These are phyloP conservation scores for Cryptosporidium meleagridis DNA, from an alignment of 169 alveolate species.

Conservation along the genomic window DNA sequence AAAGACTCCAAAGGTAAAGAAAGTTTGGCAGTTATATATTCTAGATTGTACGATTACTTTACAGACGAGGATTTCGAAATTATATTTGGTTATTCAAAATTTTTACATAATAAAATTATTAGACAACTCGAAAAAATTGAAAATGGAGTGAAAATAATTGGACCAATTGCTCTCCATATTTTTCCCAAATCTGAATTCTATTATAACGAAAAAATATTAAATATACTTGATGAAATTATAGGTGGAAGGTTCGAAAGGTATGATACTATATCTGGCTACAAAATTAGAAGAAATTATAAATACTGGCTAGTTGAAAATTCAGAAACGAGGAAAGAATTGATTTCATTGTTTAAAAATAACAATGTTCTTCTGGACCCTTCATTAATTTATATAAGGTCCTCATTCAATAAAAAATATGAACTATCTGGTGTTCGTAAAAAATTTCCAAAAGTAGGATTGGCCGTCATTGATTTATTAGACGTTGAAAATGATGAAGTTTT, in stretches of 20 bases:
- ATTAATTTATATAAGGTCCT: constrained; percentile 47
- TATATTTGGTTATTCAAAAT: constrained; percentile 55
- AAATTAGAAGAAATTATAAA: constrained; percentile 64
- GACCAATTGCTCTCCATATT: constrained; percentile 49
- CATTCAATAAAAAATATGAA: constrained; percentile 32
- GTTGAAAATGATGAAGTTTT: constrained; percentile 50
- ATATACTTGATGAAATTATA: constrained; percentile 58
- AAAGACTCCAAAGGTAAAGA: neutral
- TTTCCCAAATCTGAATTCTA: neutral
- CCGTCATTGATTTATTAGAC: constrained; percentile 28
- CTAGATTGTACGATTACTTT: constrained; percentile 16
- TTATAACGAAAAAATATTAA: neutral
- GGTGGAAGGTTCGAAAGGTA: constrained; percentile 60
- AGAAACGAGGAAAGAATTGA: neutral
- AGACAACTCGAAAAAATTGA: neutral
- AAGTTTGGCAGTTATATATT: neutral
- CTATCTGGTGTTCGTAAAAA: constrained; percentile 6
- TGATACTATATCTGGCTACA: neutral
- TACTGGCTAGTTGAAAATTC: constrained; percentile 55
- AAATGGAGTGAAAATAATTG: neutral
- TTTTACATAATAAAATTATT: constrained; percentile 2
- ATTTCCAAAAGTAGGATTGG: constrained; percentile 31
- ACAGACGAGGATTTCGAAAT: constrained; percentile 35
- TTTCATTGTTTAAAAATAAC: constrained; percentile 10
- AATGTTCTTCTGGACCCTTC: constrained; percentile 21